Conservation (phyloP, 2,329 filamentous ascomycete genomes). For the Penicillium corylophilum region DNA sequence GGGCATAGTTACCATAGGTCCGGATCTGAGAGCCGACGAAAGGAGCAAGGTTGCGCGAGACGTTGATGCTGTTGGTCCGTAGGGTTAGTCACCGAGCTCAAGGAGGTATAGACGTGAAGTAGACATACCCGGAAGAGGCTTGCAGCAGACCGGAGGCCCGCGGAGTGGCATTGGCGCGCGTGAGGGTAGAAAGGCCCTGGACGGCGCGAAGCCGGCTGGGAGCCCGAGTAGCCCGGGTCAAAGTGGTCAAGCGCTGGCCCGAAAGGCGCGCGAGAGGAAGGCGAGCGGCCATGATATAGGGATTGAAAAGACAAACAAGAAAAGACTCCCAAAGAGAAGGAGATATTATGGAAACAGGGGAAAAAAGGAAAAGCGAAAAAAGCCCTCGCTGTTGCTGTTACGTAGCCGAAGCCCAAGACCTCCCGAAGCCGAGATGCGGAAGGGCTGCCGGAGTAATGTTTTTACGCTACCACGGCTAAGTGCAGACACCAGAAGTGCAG, state of each 20-base stretch:
- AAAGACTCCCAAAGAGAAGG: background rate
- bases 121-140: constrained; percentile 26
- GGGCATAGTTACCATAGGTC: constrained; percentile 34
- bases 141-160: constrained; percentile 27
- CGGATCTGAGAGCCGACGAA: constrained; percentile 34
- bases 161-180: constrained; percentile 19
- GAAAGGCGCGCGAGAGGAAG: constrained; percentile 38
- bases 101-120: background rate
- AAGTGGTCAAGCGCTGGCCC: constrained; percentile 31
- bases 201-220: constrained; percentile 22
- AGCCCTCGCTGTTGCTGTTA: constrained; percentile 20
- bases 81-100: constrained; percentile 6
- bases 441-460: constrained; percentile 33
- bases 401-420: constrained; percentile 23
- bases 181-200: constrained; percentile 29
- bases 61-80: constrained; percentile 22
- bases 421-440: constrained; percentile 24
- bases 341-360: background rate
- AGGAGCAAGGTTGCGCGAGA: constrained; percentile 25
- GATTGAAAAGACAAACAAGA: constrained; percentile 1
- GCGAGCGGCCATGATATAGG: constrained; percentile 40
- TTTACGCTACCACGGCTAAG: constrained; percentile 29
- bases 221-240: constrained; percentile 30
- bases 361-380: constrained; percentile 4
- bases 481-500: constrained; percentile 23